phyloP scores from a whole-genome alignment of 306 rosid genomes.

The Pyrus bretschneideri region DNA sequence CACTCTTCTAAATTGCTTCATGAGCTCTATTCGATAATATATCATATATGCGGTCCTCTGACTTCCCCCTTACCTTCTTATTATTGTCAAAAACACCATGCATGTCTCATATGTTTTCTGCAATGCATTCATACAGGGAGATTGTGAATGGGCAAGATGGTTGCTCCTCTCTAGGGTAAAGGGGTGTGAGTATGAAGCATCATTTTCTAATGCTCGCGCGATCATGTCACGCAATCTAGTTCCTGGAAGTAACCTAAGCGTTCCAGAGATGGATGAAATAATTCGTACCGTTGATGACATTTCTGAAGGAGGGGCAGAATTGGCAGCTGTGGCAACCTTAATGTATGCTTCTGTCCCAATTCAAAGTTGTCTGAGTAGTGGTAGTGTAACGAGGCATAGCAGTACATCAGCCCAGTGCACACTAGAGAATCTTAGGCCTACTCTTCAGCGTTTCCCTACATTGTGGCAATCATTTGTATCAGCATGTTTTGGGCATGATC shows the following conservation, averaged over 20 bases:
- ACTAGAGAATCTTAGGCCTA: conserved; percentile 84
- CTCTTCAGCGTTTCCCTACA: conserved; percentile 75
- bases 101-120: conserved; percentile 19
- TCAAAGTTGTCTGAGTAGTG: conserved; percentile 76
- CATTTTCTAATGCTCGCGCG: conserved; percentile 80
- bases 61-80: neutral
- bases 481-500: conserved; percentile 74
- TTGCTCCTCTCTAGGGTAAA: conserved; percentile 69
- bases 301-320: conserved; percentile 96
- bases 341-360: conserved; percentile 75
- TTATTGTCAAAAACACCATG: neutral
- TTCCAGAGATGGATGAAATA: conserved; percentile 68
- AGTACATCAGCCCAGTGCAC: conserved; percentile 90
- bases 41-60: neutral
- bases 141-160: conserved; percentile 94
- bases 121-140: conserved; percentile 53
- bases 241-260: conserved; percentile 55
- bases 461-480: conserved; percentile 75
- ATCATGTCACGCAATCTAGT: conserved; percentile 52
- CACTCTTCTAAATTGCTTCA: neutral
- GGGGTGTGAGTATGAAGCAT: conserved; percentile 83
- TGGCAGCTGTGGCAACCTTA: conserved; percentile 92
- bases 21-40: neutral
- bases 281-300: conserved; percentile 92
- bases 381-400: conserved; percentile 68